These are phyloP conservation scores for Apiotrichum sp. DNA, from an alignment of 1,284 basidiomycete species.

Conservation along the genomic window DNA sequence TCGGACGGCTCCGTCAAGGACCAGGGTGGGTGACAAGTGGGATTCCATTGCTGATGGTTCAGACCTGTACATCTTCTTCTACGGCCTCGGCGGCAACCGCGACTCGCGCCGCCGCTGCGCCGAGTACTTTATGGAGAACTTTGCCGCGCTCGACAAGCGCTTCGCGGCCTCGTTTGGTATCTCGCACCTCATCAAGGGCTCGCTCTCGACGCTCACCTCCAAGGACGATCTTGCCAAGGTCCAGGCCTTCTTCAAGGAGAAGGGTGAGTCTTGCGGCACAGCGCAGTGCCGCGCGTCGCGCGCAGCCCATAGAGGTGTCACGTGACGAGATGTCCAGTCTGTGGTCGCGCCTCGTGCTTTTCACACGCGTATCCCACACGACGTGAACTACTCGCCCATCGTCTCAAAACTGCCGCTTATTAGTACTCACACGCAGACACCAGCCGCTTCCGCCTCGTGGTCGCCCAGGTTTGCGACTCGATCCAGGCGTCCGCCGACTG, in stretches of 20 bases:
- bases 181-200: conserved; percentile 49
- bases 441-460: conserved; percentile 49
- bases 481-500: conserved; percentile 52
- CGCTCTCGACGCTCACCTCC: conserved; percentile 60
- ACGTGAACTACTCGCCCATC: no score
- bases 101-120: conserved; percentile 33
- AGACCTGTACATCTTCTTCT: conserved; percentile 55
- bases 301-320: no score
- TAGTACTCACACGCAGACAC: conserved; percentile 21
- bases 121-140: conserved; percentile 57
- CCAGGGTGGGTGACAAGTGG: conserved; percentile 42
- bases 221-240: conserved; percentile 65
- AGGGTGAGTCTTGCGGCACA: conserved; percentile 28
- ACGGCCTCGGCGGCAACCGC: conserved; percentile 44
- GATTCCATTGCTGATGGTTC: not conserved
- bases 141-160: conserved; percentile 42
- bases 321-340: no score
- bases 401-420: not conserved
- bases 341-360: no score
- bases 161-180: conserved; percentile 48
- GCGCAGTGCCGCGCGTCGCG: no score
- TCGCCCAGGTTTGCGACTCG: conserved; percentile 53
- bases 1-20: conserved; percentile 53
- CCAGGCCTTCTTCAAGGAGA: conserved; percentile 59
- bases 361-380: not conserved